phyloP scores from a whole-genome alignment of 2,329 filamentous ascomycete species.

The Cladosporium sp. region DNA sequence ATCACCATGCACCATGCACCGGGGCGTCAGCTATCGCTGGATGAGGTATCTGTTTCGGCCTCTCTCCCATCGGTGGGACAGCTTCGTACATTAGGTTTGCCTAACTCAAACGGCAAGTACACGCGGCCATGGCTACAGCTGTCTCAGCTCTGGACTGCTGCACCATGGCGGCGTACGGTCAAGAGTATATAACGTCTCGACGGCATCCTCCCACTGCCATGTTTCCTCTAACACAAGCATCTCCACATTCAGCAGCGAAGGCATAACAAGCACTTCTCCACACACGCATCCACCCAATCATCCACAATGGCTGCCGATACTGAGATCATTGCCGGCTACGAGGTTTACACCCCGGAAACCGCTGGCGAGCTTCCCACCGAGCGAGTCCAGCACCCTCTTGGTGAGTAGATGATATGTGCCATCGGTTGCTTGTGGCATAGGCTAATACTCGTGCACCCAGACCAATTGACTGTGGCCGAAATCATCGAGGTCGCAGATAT shows the following conservation, averaged over 20 bases:
- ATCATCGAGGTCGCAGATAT: slow-evolving; percentile 15
- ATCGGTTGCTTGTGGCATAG: not conserved
- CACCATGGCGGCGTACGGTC: not conserved
- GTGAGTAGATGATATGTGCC: not conserved
- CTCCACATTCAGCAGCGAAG: not conserved
- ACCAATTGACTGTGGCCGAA: slow-evolving; percentile 17
- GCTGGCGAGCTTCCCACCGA: not conserved
- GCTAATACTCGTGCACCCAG: not conserved
- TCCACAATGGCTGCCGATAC: slow-evolving; percentile 16
- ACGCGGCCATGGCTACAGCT: not conserved
- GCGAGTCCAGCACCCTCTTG: slow-evolving; percentile 10
- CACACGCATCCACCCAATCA: not conserved
- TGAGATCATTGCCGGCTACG: slow-evolving; percentile 20
- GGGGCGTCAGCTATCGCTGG: not conserved
- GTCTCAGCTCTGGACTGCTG: not conserved
- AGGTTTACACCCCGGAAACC: slow-evolving; percentile 14
- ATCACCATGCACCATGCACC: not conserved
- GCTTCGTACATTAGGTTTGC: not conserved
- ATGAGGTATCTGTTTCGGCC: not conserved
- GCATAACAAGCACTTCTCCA: not conserved
- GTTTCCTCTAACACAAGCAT: not conserved
- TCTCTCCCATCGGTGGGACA: not conserved
- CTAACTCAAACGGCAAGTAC: slow-evolving; percentile 10
- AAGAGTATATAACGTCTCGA: slow-evolving; percentile 7
- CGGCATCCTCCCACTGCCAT: not conserved